Conservation (phyloP, 2,329 filamentous ascomycete species). For the Fusarium xyrophilum region DNA sequence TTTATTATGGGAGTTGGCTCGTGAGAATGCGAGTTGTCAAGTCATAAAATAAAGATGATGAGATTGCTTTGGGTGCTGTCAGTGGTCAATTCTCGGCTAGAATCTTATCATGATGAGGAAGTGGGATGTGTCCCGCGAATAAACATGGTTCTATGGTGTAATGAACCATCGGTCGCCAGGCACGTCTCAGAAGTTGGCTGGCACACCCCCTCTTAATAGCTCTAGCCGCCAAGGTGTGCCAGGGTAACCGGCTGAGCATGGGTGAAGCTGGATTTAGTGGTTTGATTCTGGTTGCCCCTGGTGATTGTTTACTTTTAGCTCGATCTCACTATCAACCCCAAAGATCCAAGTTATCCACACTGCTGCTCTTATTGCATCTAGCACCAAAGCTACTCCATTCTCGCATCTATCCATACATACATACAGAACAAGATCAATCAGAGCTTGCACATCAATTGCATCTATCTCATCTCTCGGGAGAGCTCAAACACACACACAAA, state of each 20-base stretch:
- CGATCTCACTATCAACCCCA: slow-evolving; percentile 23
- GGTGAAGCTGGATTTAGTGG: slow-evolving; percentile 20
- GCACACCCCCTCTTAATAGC: not conserved
- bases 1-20: not conserved
- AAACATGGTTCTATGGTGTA: slow-evolving; percentile 3
- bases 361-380: slow-evolving; percentile 35
- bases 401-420: slow-evolving; percentile 2
- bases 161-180: slow-evolving; percentile 19
- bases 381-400: slow-evolving; percentile 29
- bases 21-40: not conserved
- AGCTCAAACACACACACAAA: slow-evolving; percentile 10
- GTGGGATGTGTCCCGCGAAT: not conserved
- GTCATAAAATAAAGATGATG: not conserved
- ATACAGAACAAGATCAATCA: slow-evolving; percentile 19
- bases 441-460: slow-evolving; percentile 16
- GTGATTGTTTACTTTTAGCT: slow-evolving; percentile 25
- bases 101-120: slow-evolving; percentile 1
- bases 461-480: slow-evolving; percentile 19
- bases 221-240: slow-evolving; percentile 16
- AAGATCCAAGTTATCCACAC: slow-evolving; percentile 30
- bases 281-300: slow-evolving; percentile 14
- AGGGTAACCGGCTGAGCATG: slow-evolving; percentile 17
- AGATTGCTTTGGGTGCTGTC: not conserved
- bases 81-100: not conserved
- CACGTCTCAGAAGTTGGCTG: slow-evolving; percentile 33